Base-by-base conservation (phyloP, 805 yeast species). In the Zygoascus flipseniorum region DNA sequence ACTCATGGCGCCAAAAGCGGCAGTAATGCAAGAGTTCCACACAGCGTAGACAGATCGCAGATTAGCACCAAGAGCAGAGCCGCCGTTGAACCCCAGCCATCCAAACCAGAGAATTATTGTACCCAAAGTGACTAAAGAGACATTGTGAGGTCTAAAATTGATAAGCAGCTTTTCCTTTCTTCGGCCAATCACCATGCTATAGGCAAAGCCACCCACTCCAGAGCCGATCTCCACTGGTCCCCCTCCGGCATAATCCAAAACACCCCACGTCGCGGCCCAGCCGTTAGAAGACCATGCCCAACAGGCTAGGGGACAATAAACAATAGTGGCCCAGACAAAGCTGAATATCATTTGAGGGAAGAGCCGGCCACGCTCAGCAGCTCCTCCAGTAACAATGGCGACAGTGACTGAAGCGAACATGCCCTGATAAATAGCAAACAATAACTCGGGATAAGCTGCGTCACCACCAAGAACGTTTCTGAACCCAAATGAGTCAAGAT, bases 261-360 rank as follows among this genome's bases (percentile, higher is more conserved):
- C 98, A 5, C 96, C 97, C 82, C 96, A 92, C 61, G 81, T 76
- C 60, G 77, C 77, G 39, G 96, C 96, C 98, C 98, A 92, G 42
- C 99, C 98, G 47, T 83, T 83, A 1, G 86, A 65, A 53, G 89
- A 85, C 98, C 98, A 92, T 52, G 87, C 82, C 97, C 98, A 90
- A 70, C 82, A 88, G 5, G 92, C 92, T n/a, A 92, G 78, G 0
- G 98, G 98, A 66, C 95, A 86, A 71, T 92, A 92, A 13, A 90
- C 97, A 5, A 88, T 63, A 1, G 99, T 92, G 11, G 92, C 83
- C 95, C 96, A 92, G 52, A 84, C 66, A 67, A 93, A 92, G 23
- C 85, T 65, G 65, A 92, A 87, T 5, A 92, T 77, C 77, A 88
- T 76, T 48, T 86, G 82, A 0, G 98, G 97, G 43, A 89, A 72